These are phyloP conservation scores for Atalantia buxifolia DNA, from an alignment of 345 rosid species.

Conservation along the genomic window DNA sequence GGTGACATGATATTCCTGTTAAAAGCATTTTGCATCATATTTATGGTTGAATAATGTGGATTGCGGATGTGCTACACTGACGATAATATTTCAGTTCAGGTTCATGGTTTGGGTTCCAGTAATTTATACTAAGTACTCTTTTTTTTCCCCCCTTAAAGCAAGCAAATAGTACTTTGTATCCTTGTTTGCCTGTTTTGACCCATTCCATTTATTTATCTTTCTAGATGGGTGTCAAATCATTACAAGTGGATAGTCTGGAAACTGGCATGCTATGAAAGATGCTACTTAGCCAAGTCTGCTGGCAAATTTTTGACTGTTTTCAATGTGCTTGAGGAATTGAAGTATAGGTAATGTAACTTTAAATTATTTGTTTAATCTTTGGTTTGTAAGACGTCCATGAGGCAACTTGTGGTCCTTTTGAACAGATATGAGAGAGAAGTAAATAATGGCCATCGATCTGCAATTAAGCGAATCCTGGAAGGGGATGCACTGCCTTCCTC, in stretches of 20 bases:
- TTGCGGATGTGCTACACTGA: not conserved
- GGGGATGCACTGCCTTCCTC: conserved; percentile 78
- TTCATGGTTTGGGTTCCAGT: not conserved
- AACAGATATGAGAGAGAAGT: conserved; percentile 90
- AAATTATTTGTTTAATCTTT: conserved; percentile 10
- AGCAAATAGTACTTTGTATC: not conserved
- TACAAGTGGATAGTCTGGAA: conserved; percentile 97
- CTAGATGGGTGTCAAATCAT: conserved; percentile 89
- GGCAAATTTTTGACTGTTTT: conserved; percentile 65
- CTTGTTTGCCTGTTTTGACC: not conserved
- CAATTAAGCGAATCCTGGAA: conserved; percentile 80
- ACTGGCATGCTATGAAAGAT: conserved; percentile 75
- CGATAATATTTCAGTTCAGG: not conserved
- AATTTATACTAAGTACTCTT: not conserved
- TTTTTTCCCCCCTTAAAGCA: not conserved
- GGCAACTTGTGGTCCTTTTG: conserved; percentile 15
- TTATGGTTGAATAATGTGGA: not conserved
- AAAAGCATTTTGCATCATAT: not conserved
- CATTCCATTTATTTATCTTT: conserved; percentile 15
- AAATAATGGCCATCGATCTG: conserved; percentile 86
- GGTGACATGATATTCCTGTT: not conserved
- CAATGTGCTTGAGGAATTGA: conserved; percentile 90
- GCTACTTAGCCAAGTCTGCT: conserved; percentile 44
- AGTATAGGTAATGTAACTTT: conserved; percentile 63
- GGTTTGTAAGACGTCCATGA: conserved; percentile 16